These are phyloP conservation scores for Sherardia arvensis DNA, from an alignment of 257 asterid genomes.

Conservation along the genomic window DNA sequence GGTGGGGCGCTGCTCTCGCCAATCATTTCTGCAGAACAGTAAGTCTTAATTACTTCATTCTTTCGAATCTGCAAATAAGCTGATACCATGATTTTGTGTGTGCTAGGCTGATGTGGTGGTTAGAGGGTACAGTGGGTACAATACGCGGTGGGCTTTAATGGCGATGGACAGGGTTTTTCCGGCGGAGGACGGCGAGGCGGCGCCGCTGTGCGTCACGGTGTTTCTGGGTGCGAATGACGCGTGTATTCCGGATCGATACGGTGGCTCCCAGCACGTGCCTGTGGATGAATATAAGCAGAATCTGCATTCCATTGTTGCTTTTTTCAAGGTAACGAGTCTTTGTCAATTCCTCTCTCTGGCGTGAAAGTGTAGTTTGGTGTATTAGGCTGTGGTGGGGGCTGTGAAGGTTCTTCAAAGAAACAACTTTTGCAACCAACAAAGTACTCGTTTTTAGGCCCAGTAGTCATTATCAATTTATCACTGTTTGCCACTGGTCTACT, in stretches of 20 bases:
- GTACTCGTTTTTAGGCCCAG: slow-evolving; percentile 17
- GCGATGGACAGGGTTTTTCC: slow-evolving; percentile 49
- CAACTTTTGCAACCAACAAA: slow-evolving; percentile 8
- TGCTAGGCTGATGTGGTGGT: slow-evolving; percentile 76
- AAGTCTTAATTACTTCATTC: too few relatives aligned
- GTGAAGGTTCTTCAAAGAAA: slow-evolving; percentile 1
- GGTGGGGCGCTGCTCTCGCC: slow-evolving; percentile 88
- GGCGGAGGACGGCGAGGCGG: slow-evolving; percentile 17
- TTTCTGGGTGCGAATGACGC: slow-evolving; percentile 98
- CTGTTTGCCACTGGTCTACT: slow-evolving; percentile 38
- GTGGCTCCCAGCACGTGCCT: slow-evolving; percentile 73
- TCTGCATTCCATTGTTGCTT: slow-evolving; percentile 53
- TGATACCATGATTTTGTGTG: not conserved
- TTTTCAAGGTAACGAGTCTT: slow-evolving; percentile 67
- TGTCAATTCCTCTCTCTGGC: not conserved
- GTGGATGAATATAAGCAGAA: slow-evolving; percentile 59
- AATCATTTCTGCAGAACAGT: slow-evolving; percentile 65
- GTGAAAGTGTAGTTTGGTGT: slow-evolving; percentile 11
- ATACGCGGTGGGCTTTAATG: slow-evolving; percentile 77
- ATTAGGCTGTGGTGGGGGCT: slow-evolving; percentile 20
- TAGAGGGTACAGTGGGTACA: slow-evolving; percentile 88
- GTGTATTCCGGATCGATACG: slow-evolving; percentile 43
- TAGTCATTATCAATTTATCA: slow-evolving; percentile 27
- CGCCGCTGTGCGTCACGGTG: slow-evolving; percentile 64
- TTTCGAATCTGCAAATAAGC: too few relatives aligned